Conservation (phyloP, 2,329 filamentous ascomycete genomes). For the Aspergillus unguis region DNA sequence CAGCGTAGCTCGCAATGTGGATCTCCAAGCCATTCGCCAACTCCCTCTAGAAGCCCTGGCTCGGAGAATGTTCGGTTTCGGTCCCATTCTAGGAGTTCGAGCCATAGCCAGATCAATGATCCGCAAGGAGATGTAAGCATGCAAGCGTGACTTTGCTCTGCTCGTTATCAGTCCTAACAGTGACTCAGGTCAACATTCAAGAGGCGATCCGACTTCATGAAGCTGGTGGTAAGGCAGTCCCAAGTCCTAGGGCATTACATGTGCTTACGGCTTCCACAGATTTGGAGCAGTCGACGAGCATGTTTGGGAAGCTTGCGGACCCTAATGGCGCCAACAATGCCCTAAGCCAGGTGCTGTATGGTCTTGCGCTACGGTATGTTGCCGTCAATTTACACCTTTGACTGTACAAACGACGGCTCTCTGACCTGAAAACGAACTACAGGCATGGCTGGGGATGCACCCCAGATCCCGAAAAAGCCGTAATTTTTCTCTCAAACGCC, state of each 20-base stretch:
- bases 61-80: slow-evolving; percentile 13
- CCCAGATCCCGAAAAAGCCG: slow-evolving; percentile 67
- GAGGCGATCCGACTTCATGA: slow-evolving; percentile 95
- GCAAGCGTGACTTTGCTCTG: not conserved
- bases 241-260: not conserved
- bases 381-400: not conserved
- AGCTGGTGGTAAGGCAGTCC: slow-evolving; percentile 53
- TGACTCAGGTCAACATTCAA: slow-evolving; percentile 65
- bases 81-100: slow-evolving; percentile 30
- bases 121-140: slow-evolving; percentile 36
- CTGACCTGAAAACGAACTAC: not conserved
- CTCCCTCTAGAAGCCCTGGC: slow-evolving; percentile 14
- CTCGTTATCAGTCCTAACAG: slow-evolving; percentile 2
- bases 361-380: slow-evolving; percentile 76
- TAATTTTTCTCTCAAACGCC: slow-evolving; percentile 81
- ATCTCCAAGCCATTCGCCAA: slow-evolving; percentile 34
- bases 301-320: slow-evolving; percentile 82
- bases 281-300: slow-evolving; percentile 71
- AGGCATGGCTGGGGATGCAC: slow-evolving; percentile 92
- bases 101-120: slow-evolving; percentile 30
- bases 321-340: slow-evolving; percentile 84
- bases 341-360: slow-evolving; percentile 91
- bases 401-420: not conserved
- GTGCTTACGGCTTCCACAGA: slow-evolving; percentile 41
- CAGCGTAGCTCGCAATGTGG: slow-evolving; percentile 50